These are phyloP conservation scores for Capsella rubella DNA, from an alignment of 441 rosid species.

Conservation along the genomic window DNA sequence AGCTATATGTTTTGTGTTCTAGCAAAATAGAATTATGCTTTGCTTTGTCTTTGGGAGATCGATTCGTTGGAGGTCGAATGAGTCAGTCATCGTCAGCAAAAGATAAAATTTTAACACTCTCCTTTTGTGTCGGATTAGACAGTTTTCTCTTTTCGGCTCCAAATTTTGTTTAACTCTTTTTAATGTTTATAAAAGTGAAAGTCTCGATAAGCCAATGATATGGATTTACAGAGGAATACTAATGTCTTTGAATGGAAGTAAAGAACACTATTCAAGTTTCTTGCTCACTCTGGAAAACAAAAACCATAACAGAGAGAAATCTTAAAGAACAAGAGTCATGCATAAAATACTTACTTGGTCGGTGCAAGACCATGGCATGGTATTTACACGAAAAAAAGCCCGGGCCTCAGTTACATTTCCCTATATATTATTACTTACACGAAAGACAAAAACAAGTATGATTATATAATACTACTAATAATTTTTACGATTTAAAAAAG, in stretches of 20 bases:
- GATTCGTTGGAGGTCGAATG: not conserved
- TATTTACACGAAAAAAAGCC: constrained; percentile 33
- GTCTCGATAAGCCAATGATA: not conserved
- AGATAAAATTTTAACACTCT: not conserved
- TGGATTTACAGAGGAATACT: not conserved
- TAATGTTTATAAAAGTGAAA: not conserved
- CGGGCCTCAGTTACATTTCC: constrained; percentile 19
- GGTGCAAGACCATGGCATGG: not conserved
- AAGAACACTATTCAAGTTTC: constrained; percentile 17
- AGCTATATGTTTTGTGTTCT: not conserved
- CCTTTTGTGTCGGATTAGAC: not conserved
- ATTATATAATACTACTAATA: not conserved
- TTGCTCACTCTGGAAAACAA: not conserved
- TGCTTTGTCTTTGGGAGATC: constrained; percentile 56
- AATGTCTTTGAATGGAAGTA: constrained; percentile 16
- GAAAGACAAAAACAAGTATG: not conserved
- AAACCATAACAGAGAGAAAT: not conserved
- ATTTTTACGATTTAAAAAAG: constrained; percentile 11
- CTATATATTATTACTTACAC: constrained; percentile 37
- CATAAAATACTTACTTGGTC: no score
- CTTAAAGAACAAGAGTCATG: not conserved
- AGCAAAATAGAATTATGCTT: constrained; percentile 54
- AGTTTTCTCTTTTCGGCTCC: not conserved
- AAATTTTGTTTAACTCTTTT: not conserved
- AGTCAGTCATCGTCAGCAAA: not conserved